phyloP scores from a whole-genome alignment of 495 filamentous ascomycete species.

The Arthonia radiata region DNA sequence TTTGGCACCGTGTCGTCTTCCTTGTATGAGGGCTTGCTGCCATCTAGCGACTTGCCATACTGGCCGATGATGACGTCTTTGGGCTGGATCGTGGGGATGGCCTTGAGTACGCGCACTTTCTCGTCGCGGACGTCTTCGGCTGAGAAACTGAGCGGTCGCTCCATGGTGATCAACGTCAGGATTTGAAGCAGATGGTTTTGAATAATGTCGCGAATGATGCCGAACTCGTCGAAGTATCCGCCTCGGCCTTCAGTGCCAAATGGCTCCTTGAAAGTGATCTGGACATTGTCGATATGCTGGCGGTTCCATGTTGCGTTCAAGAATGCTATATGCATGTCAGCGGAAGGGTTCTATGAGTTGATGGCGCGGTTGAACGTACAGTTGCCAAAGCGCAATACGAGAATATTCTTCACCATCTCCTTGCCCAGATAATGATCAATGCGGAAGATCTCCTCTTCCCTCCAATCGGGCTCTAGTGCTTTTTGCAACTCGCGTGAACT shows the following conservation, averaged over 20 bases:
- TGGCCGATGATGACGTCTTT: slow-evolving; percentile 99
- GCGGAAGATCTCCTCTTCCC: slow-evolving; percentile 96
- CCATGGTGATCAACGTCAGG: slow-evolving; percentile 90
- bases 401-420: slow-evolving; percentile 99
- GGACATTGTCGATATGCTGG: slow-evolving; percentile 97
- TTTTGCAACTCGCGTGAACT: slow-evolving; percentile 90
- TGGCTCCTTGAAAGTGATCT: slow-evolving; percentile 98
- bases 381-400: slow-evolving; percentile 95
- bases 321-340: too few species aligned
- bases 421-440: slow-evolving; percentile 99
- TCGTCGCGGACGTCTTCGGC: slow-evolving; percentile 97
- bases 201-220: slow-evolving; percentile 98
- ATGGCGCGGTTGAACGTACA: too few species aligned
- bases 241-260: slow-evolving; percentile 99
- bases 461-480: slow-evolving; percentile 93
- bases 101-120: slow-evolving; percentile 79
- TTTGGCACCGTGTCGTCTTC: slow-evolving; percentile 97
- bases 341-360: too few species aligned
- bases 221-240: slow-evolving; percentile 98
- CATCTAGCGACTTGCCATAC: slow-evolving; percentile 89
- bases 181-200: slow-evolving; percentile 94
- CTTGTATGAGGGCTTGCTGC: slow-evolving; percentile 92
- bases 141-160: slow-evolving; percentile 93
- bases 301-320: slow-evolving; percentile 98
- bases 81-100: slow-evolving; percentile 85